Evolutionary conservation across 345 rosid genomes (phyloP).

Genomic region (Turnera subulata): DNA sequence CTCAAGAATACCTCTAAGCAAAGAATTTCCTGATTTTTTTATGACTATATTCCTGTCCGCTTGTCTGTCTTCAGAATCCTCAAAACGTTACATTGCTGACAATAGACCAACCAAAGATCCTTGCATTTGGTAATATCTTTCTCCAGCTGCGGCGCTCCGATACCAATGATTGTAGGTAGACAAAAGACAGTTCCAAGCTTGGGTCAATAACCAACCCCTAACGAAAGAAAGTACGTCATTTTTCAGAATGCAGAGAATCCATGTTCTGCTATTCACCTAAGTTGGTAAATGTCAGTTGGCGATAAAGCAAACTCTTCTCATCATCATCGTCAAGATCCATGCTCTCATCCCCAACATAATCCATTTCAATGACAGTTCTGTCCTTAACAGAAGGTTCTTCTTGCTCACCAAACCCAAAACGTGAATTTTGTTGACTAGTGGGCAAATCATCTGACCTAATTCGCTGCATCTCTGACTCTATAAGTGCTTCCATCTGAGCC

Average conservation of each 20-base stretch:
- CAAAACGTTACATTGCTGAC: no score
- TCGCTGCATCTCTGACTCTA: constrained; percentile 72
- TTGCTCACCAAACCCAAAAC: constrained; percentile 4
- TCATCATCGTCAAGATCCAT: constrained; percentile 33
- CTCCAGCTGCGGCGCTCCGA: no score
- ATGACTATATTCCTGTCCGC: no score
- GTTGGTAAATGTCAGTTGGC: constrained; percentile 36
- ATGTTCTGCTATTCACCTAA: constrained; percentile 19
- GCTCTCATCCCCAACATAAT: constrained; percentile 21
- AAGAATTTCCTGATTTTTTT: no score
- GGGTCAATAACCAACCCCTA: neutral
- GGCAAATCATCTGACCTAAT: constrained; percentile 12
- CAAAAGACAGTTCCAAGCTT: neutral
- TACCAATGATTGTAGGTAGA: neutral
- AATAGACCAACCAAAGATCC: neutral
- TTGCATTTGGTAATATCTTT: neutral
- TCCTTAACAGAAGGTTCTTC: constrained; percentile 12
- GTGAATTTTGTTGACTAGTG: neutral
- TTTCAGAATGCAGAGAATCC: neutral
- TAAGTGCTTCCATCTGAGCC: constrained; percentile 71
- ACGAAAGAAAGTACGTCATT: no score
- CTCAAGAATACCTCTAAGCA: no score
- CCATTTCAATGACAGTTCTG: constrained; percentile 21
- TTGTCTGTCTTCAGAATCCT: no score
- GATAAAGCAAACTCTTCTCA: constrained; percentile 26